Base-by-base conservation (phyloP, 305 asterid genomes). In the Salvia sclarea region DNA sequence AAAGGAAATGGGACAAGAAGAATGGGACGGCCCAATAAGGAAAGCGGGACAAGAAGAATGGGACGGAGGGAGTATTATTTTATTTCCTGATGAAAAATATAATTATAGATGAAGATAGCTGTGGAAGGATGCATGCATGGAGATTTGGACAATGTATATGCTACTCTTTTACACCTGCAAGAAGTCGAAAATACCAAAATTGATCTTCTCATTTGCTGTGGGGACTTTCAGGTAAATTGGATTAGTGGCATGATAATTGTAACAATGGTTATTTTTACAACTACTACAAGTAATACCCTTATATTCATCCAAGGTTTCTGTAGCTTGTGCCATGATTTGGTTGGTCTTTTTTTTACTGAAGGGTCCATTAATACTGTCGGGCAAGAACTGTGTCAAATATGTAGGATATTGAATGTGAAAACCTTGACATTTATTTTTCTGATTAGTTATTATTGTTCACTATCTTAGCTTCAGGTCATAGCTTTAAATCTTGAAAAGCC, bases 91-190 rank as follows among this genome's bases (percentile, higher is more conserved):
- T 61, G 61, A 40, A 14, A 25, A 25, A 38, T 73, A 43, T 60
- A 44, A 62, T 58, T 80, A 22, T 68, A 89, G 91, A 93, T 93
- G 98, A 88, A 72, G 82, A 93, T 93, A 74, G 98, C 97, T 24
- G 88, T 93, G 16, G 97, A 93, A 82, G 98, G 98, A 9, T 93
- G 98, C 78, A 90, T 88, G 95, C 98, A 91, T 61, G 98, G 98
- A 64, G 98, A 93, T 58, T 70, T 93, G 82, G 97, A 91, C 67
- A 86, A 81, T 74, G 96, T 93, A 6, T 93, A 88, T 75, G 86
- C 85, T 49, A 87, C 96, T 28, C 80, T 93, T 33, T 75, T 89
- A 50, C 88, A 85, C 80, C 72, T 91, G 75, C 96, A 93, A 80
- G 84, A 91, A 75, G 86, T 82, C 9, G 96, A 93, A 73, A 84